Conservation (phyloP, 805 yeast genomes). For the Pichia cabralensis region DNA sequence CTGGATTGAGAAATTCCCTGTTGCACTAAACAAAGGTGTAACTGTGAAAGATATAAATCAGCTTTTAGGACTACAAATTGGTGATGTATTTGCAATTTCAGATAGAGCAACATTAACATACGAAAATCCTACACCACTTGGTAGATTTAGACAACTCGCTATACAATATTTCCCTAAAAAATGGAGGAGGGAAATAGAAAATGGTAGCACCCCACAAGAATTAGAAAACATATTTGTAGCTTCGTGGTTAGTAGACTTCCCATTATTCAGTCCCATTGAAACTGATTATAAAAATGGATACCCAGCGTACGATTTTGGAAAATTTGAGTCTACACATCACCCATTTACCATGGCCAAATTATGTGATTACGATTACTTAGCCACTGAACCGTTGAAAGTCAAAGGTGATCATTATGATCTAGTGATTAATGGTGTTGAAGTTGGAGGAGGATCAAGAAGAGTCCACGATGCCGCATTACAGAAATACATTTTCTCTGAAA, state of each 20-base stretch:
- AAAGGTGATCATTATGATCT: conserved; percentile 91
- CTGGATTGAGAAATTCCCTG: conserved; percentile 33
- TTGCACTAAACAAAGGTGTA: conserved; percentile 6
- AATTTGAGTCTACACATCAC: conserved; percentile 75
- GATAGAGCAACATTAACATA: conserved; percentile 62
- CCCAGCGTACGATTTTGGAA: conserved; percentile 47
- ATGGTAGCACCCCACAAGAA: conserved; percentile 12
- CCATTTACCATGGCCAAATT: conserved; percentile 91
- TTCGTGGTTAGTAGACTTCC: conserved; percentile 87
- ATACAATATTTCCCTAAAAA: conserved; percentile 41
- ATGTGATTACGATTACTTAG: conserved; percentile 53
- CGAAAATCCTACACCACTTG: conserved; percentile 94
- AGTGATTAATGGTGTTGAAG: conserved; percentile 88
- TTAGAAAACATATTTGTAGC: conserved; percentile 41
- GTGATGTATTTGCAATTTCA: conserved; percentile 72
- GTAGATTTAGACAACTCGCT: conserved; percentile 70
- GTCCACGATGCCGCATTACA: conserved; percentile 81
- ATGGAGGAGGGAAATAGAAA: conserved; percentile 33
- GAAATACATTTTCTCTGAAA: conserved; percentile 52
- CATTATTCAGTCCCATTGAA: conserved; percentile 76
- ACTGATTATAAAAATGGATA: conserved; percentile 25
- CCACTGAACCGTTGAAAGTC: conserved; percentile 47
- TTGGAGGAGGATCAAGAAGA: conserved; percentile 97
- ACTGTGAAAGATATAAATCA: conserved; percentile 17
- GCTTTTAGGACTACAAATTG: conserved; percentile 38